phyloP scores from a whole-genome alignment of 1,284 basidiomycete species.

The Pholiota adiposa region DNA sequence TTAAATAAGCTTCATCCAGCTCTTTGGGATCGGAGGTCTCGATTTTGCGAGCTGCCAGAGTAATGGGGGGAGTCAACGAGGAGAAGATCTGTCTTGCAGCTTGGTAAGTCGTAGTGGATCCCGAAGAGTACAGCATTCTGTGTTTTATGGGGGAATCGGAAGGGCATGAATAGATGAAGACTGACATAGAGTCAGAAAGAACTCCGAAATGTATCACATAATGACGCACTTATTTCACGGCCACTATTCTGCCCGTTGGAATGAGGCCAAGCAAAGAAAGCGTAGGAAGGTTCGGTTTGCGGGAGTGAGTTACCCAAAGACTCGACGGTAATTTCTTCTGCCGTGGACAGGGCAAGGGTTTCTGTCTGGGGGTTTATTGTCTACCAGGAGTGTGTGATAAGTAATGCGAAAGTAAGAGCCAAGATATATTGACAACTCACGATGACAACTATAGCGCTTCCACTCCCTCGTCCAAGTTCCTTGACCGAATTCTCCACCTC shows the following conservation, averaged over 20 bases:
- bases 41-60: constrained; percentile 62
- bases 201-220: neutral
- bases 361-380: constrained; percentile 65
- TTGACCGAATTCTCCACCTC: constrained; percentile 69
- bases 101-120: constrained; percentile 59
- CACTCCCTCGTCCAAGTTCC: constrained; percentile 53
- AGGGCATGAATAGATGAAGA: constrained; percentile 91
- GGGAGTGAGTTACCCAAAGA: constrained; percentile 56
- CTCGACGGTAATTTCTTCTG: constrained; percentile 42
- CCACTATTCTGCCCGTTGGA: constrained; percentile 40
- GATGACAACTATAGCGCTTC: constrained; percentile 61
- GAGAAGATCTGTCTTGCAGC: constrained; percentile 57
- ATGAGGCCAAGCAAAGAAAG: constrained; percentile 77
- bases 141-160: constrained; percentile 77
- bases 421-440: constrained; percentile 45
- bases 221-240: constrained; percentile 59
- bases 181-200: constrained; percentile 38
- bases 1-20: constrained; percentile 66
- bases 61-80: constrained; percentile 41
- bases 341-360: constrained; percentile 50
- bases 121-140: constrained; percentile 87
- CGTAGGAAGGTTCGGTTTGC: constrained; percentile 62
- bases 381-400: constrained; percentile 38
- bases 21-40: constrained; percentile 85
- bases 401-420: constrained; percentile 1